These are phyloP conservation scores for Schwanniomyces occidentalis DNA, from an alignment of 805 yeast species.

Conservation along the genomic window DNA sequence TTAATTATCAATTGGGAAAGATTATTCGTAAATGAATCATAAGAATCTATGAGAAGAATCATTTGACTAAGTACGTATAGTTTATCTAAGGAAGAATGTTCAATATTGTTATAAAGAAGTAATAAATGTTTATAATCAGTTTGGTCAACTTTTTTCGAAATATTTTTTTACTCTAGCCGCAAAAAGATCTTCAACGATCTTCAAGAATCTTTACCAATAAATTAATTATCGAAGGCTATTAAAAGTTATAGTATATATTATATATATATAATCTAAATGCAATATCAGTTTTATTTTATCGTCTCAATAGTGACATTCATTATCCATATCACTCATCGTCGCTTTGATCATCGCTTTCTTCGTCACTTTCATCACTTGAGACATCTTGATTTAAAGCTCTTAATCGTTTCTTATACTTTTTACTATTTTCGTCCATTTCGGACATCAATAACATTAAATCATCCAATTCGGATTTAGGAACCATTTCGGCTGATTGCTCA, in stretches of 20 bases:
- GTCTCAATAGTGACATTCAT: slow-evolving; percentile 2
- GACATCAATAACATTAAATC: slow-evolving; percentile 75
- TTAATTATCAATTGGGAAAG: slow-evolving; percentile 60
- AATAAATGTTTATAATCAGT: no score
- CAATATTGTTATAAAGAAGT: no score
- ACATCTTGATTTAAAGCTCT: slow-evolving; percentile 56
- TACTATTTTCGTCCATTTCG: slow-evolving; percentile 71
- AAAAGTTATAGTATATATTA: no score
- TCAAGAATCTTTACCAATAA: no score
- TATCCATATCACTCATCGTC: slow-evolving; percentile 37
- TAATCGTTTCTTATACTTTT: slow-evolving; percentile 54
- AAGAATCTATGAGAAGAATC: slow-evolving; percentile 83
- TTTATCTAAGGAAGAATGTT: no score
- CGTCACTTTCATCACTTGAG: slow-evolving; percentile 72
- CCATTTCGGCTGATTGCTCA: slow-evolving; percentile 17
- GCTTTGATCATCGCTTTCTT: slow-evolving; percentile 59
- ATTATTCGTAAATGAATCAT: slow-evolving; percentile 93
- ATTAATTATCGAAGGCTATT: no score
- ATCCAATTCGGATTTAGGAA: slow-evolving; percentile 59
- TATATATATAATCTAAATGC: no score
- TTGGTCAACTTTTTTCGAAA: no score
- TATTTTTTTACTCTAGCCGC: no score
- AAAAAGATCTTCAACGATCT: no score
- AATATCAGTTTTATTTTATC: no score
- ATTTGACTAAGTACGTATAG: slow-evolving; percentile 20